phyloP scores from a whole-genome alignment of 352 stramenopile genomes.

The Globisporangium canariense region DNA sequence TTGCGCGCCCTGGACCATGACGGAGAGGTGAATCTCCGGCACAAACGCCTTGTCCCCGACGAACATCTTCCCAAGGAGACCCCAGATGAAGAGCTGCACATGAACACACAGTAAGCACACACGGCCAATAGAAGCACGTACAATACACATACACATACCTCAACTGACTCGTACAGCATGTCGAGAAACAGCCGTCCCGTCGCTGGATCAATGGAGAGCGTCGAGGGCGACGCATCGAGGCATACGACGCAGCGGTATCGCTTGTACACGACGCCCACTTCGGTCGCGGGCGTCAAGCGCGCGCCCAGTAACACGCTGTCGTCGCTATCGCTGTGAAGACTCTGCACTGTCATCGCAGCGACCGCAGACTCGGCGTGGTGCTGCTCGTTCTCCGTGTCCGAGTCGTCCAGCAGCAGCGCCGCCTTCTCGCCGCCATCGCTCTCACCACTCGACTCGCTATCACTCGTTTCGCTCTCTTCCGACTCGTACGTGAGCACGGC shows the following conservation, averaged over 20 bases:
- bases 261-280: slow-evolving; percentile 61
- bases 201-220: slow-evolving; percentile 72
- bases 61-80: slow-evolving; percentile 53
- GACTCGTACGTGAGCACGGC: slow-evolving; percentile 38
- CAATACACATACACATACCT: slow-evolving; percentile 23
- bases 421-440: slow-evolving; percentile 10
- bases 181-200: slow-evolving; percentile 78
- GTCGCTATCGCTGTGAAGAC: neutral
- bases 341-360: slow-evolving; percentile 8
- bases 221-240: slow-evolving; percentile 81
- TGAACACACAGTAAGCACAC: neutral
- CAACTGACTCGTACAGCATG: slow-evolving; percentile 73
- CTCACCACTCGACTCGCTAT: slow-evolving; percentile 8
- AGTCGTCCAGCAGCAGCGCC: neutral
- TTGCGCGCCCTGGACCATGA: slow-evolving; percentile 75
- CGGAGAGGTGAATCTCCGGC: slow-evolving; percentile 74
- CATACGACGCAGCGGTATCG: slow-evolving; percentile 83
- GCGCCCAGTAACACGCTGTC: slow-evolving; percentile 22
- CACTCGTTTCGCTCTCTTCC: slow-evolving; percentile 10
- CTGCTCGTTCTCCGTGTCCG: slow-evolving; percentile 2
- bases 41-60: slow-evolving; percentile 44
- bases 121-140: neutral
- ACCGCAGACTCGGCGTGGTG: slow-evolving; percentile 1
- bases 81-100: slow-evolving; percentile 69
- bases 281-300: slow-evolving; percentile 40